Conservation (phyloP, 2,329 filamentous ascomycete genomes). For the Ophiostoma sp. region DNA sequence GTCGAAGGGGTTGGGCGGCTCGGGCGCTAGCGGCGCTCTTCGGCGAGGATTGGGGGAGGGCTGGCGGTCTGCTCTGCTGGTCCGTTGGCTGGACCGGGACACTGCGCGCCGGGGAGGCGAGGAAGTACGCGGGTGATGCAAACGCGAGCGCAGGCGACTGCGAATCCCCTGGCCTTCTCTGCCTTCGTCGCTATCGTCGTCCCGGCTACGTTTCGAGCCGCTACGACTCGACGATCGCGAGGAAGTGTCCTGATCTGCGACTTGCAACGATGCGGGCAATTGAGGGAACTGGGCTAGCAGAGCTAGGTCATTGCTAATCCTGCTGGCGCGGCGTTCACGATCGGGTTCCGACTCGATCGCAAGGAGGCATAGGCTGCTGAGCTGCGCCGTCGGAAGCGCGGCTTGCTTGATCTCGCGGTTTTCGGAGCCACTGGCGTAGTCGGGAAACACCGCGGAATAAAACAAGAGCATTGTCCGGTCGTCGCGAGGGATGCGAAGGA, state of each 20-base stretch:
- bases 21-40: too few species aligned
- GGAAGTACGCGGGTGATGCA: not conserved
- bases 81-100: not conserved
- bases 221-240: not conserved
- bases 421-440: not conserved
- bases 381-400: not conserved
- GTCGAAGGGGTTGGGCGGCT: conserved; percentile 9
- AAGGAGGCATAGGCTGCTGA: not conserved
- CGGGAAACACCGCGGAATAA: conserved; percentile 1
- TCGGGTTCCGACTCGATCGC: not conserved
- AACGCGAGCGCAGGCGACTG: not conserved
- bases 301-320: not conserved
- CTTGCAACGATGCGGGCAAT: not conserved
- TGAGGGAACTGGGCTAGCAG: not conserved
- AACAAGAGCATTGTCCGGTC: conserved; percentile 18
- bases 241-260: not conserved
- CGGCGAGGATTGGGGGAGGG: not conserved
- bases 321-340: not conserved
- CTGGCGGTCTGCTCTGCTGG: not conserved
- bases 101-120: too few species aligned
- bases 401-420: not conserved
- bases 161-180: not conserved
- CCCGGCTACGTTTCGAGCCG: not conserved
- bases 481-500: conserved; percentile 12
- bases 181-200: not conserved